These are phyloP conservation scores for Diversispora eburnea DNA, from an alignment of 192 early-diverging fungal species.

Conservation along the genomic window DNA sequence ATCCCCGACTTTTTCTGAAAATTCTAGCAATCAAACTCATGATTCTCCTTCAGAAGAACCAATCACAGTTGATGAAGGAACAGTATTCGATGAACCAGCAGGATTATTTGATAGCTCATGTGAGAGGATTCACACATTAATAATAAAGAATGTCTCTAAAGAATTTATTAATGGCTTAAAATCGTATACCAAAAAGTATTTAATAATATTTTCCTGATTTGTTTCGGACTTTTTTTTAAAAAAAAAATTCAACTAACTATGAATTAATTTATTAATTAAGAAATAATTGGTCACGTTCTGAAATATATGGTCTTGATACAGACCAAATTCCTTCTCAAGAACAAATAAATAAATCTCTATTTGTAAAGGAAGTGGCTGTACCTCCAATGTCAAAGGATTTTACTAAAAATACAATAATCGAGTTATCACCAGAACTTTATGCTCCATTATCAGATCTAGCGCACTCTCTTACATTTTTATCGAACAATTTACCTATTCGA, in stretches of 20 bases:
- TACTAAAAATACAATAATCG: conserved; percentile 23
- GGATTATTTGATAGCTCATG: conserved; percentile 34
- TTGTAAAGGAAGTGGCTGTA: not conserved
- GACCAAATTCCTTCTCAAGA: not conserved
- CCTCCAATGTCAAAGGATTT: not conserved
- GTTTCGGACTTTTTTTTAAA: not conserved
- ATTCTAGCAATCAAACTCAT: conserved; percentile 24
- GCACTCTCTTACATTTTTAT: conserved; percentile 39
- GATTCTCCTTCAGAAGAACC: conserved; percentile 26
- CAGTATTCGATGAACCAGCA: conserved; percentile 46
- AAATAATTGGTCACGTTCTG: conserved; percentile 46
- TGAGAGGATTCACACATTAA: conserved; percentile 42
- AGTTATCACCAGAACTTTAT: conserved; percentile 52
- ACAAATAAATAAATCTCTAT: not conserved
- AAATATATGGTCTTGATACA: conserved; percentile 5
- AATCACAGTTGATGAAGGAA: conserved; percentile 34
- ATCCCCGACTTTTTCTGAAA: conserved; percentile 16
- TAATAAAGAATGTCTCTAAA: conserved; percentile 42
- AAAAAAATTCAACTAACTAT: not conserved
- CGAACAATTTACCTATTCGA: conserved; percentile 32
- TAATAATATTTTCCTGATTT: not conserved
- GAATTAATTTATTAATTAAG: conserved; percentile 22
- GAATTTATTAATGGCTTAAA: conserved; percentile 45
- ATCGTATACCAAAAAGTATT: conserved; percentile 45
- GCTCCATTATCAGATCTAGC: conserved; percentile 43